These are phyloP conservation scores for Paradendryphiella salina DNA, from an alignment of 2,329 filamentous ascomycete species.

Conservation along the genomic window DNA sequence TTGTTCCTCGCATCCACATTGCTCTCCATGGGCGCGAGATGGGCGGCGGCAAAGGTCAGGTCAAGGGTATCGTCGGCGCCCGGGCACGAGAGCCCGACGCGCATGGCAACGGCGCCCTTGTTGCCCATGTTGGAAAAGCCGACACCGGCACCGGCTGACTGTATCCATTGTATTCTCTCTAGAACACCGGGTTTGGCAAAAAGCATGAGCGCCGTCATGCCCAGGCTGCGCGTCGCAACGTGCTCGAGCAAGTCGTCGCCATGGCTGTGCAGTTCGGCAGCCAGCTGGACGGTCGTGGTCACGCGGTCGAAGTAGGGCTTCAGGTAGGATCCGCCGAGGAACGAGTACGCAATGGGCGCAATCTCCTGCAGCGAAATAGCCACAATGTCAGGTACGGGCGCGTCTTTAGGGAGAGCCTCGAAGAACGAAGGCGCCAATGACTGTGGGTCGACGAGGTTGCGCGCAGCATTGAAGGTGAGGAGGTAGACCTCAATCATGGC, in stretches of 20 bases:
- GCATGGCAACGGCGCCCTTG: conserved; percentile 85
- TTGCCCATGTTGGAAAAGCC: conserved; percentile 89
- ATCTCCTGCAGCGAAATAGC: conserved; percentile 81
- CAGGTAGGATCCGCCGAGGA: conserved; percentile 81
- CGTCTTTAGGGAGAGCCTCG: conserved; percentile 43
- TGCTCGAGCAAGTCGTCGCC: conserved; percentile 64
- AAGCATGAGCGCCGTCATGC: conserved; percentile 87
- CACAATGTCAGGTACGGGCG: conserved; percentile 66
- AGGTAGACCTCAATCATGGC: conserved; percentile 69
- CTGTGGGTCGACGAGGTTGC: conserved; percentile 67
- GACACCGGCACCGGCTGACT: conserved; percentile 81
- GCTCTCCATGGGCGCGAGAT: conserved; percentile 86
- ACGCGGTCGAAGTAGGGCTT: conserved; percentile 75
- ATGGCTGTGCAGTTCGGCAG: conserved; percentile 56
- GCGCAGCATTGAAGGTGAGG: conserved; percentile 88
- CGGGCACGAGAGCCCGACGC: conserved; percentile 62
- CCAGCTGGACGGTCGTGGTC: conserved; percentile 70
- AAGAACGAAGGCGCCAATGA: conserved; percentile 71
- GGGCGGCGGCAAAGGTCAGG: conserved; percentile 84
- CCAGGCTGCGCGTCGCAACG: conserved; percentile 72
- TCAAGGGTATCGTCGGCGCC: conserved; percentile 56
- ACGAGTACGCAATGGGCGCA: conserved; percentile 79
- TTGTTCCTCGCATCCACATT: conserved; percentile 74
- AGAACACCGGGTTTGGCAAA: conserved; percentile 69
- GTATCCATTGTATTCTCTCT: conserved; percentile 64